phyloP scores from a whole-genome alignment of 2,329 filamentous ascomycete species.

The Colletotrichum aenigma region DNA sequence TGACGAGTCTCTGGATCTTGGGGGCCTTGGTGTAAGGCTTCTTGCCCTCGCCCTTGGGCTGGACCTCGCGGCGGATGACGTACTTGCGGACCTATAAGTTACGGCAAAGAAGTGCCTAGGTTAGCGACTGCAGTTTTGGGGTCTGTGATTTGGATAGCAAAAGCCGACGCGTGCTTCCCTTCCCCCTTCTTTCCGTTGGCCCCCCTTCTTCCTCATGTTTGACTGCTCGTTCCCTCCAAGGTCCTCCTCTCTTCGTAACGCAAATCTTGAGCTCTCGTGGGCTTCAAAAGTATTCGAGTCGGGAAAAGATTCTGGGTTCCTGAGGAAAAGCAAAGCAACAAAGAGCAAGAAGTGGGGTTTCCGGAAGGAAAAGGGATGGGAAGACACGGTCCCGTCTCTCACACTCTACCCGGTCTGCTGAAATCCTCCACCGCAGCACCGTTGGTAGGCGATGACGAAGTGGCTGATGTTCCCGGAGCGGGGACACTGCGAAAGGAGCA shows the following conservation, averaged over 20 bases:
- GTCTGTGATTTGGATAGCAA: background rate
- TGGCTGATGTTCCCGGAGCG: slow-evolving; percentile 35
- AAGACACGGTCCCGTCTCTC: slow-evolving; percentile 45
- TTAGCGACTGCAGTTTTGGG: slow-evolving; percentile 33
- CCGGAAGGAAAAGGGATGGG: slow-evolving; percentile 3
- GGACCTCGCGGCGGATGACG: slow-evolving; percentile 98
- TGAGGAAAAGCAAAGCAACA: background rate
- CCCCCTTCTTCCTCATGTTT: background rate
- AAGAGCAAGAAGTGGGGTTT: background rate
- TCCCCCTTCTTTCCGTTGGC: background rate
- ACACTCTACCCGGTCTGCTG: slow-evolving; percentile 62
- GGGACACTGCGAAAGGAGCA: slow-evolving; percentile 38
- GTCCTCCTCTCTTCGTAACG: background rate
- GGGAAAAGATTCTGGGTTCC: background rate
- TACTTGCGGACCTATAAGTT: slow-evolving; percentile 89
- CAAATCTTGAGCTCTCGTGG: slow-evolving; percentile 16
- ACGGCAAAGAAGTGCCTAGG: slow-evolving; percentile 24
- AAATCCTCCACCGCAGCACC: slow-evolving; percentile 47
- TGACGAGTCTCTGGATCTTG: slow-evolving; percentile 99
- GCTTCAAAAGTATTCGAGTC: slow-evolving; percentile 16
- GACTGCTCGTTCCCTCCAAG: background rate
- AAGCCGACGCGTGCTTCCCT: slow-evolving; percentile 8
- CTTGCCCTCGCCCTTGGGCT: slow-evolving; percentile 97
- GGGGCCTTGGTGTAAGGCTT: slow-evolving; percentile 99
- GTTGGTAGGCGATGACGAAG: slow-evolving; percentile 74